Evolutionary conservation across 2,329 filamentous ascomycete genomes (phyloP).

Genomic region (Aspergillus persii): DNA sequence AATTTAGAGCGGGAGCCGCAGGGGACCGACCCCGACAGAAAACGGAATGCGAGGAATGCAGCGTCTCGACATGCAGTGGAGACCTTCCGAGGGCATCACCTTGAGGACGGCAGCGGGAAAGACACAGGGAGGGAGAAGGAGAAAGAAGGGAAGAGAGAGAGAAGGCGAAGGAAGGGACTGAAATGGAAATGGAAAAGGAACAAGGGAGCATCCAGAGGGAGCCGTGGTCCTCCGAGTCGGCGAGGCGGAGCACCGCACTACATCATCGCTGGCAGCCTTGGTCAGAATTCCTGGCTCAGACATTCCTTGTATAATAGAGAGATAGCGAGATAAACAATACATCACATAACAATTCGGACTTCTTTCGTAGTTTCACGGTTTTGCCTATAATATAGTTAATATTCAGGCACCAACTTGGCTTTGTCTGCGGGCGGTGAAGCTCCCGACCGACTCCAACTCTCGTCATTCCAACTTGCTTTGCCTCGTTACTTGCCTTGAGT

Average conservation of each 20-base stretch:
- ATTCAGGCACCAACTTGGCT: neutral
- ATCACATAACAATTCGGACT: no score
- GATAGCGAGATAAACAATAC: no score
- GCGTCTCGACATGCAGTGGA: slow-evolving; percentile 21
- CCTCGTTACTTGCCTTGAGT: no score
- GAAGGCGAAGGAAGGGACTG: no score
- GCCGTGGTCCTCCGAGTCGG: slow-evolving; percentile 16
- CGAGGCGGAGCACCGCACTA: slow-evolving; percentile 14
- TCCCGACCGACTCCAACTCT: neutral
- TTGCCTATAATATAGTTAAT: no score
- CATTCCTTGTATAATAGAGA: no score
- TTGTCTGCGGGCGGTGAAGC: neutral
- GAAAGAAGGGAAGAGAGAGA: slow-evolving; percentile 1
- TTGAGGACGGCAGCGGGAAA: slow-evolving; percentile 5
- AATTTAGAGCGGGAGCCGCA: slow-evolving; percentile 13
- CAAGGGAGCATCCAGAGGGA: slow-evolving; percentile 6
- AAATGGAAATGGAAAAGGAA: neutral
- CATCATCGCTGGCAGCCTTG: neutral
- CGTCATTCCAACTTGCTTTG: neutral
- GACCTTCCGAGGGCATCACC: slow-evolving; percentile 23
- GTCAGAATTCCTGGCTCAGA: no score
- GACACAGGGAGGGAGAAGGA: slow-evolving; percentile 1
- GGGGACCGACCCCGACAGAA: slow-evolving; percentile 15
- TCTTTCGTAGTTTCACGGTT: no score
- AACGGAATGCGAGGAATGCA: slow-evolving; percentile 28